Evolutionary conservation across 495 filamentous ascomycete genomes (phyloP).

Genomic region (Aspergillus kassunensis): DNA sequence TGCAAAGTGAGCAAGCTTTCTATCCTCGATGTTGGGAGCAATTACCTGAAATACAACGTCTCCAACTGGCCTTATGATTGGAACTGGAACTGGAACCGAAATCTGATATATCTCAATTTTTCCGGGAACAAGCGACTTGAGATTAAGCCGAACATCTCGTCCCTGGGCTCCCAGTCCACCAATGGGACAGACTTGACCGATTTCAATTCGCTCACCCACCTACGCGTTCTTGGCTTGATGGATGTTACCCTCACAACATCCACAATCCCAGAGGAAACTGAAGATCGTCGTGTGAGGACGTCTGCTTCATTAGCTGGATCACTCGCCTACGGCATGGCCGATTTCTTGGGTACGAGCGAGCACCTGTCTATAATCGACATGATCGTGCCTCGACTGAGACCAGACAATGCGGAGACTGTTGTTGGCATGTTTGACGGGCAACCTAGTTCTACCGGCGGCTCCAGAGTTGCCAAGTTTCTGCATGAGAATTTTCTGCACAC

Average conservation of each 20-base stretch:
- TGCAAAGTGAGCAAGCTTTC: constrained; percentile 88
- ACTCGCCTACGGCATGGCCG: constrained; percentile 95
- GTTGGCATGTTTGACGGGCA: constrained; percentile 95
- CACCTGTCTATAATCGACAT: constrained; percentile 97
- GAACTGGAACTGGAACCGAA: constrained; percentile 99
- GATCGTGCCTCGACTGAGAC: constrained; percentile 88
- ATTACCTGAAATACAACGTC: constrained; percentile 97
- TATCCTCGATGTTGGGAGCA: constrained; percentile 91
- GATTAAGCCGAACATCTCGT: constrained; percentile 78
- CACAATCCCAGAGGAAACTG: constrained; percentile 88
- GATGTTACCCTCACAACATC: constrained; percentile 93
- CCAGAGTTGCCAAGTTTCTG: constrained; percentile 91
- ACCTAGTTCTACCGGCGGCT: constrained; percentile 75
- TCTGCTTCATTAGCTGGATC: constrained; percentile 86
- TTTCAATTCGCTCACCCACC: constrained; percentile 79
- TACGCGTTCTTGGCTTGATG: constrained; percentile 91
- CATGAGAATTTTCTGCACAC: constrained; percentile 89
- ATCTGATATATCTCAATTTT: constrained; percentile 91
- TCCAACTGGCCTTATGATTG: constrained; percentile 99
- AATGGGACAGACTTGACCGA: constrained; percentile 79
- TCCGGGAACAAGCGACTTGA: constrained; percentile 96
- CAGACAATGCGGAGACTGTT: constrained; percentile 84
- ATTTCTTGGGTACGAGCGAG: constrained; percentile 88
- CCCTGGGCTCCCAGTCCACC: constrained; percentile 39
- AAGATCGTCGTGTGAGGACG: constrained; percentile 91